Evolutionary conservation across 2,329 filamentous ascomycete species (phyloP), one percentile per base, ranked within the genome.

Genomic region (Rhynchosporium graminicola): DNA sequence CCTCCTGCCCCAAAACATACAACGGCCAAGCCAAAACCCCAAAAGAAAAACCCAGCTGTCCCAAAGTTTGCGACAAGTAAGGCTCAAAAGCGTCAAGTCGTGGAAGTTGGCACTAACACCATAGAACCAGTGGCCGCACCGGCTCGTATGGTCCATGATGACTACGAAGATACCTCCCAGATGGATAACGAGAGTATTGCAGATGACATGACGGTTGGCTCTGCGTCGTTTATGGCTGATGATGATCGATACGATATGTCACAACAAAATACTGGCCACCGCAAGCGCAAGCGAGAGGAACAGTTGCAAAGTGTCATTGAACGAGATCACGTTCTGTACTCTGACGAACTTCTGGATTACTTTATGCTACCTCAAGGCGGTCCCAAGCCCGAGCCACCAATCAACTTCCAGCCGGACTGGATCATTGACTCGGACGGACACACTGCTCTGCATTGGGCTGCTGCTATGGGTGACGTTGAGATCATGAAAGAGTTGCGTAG

Each of bases 401-500:
- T 87, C 40, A 89, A 92, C 74, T 96, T 97, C 71, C 88, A 96
- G 72, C 87, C 96, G 5, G 90, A 99, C 76, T 90, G 91, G 75
- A 83, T 88, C n/a, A 97, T 99, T 66, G 95, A 99, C 74, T 90
- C 92, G 48, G 92, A 96, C 71, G 88, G 89, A 9, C 93, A 98
- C 73, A 96, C 92, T 2, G 93, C 94, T 5, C 83, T 99, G 68
- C 95, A 99, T 74, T 99, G 95, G 95, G 95, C 93, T 20, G 92
- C 92, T 59, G 92, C 95, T 29, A 99, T 99, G 94, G 95, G 95
- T 63, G 95, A 98, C 69, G 81, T 97, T 36, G 90, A 94, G 55
- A 91, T 98, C 15, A 91, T 97, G 65, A 92, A 89, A 75, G 90
- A 96, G 75, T 81, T 99, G 20, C 89, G 95, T 70, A 83, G 87